A percentile compares a stretch with the other conserved stretches of the same genome.
These are phyloP conservation scores for Biscogniauxia sp. DNA, from an alignment of 2,329 filamentous ascomycete genomes.

Conservation along the genomic window DNA sequence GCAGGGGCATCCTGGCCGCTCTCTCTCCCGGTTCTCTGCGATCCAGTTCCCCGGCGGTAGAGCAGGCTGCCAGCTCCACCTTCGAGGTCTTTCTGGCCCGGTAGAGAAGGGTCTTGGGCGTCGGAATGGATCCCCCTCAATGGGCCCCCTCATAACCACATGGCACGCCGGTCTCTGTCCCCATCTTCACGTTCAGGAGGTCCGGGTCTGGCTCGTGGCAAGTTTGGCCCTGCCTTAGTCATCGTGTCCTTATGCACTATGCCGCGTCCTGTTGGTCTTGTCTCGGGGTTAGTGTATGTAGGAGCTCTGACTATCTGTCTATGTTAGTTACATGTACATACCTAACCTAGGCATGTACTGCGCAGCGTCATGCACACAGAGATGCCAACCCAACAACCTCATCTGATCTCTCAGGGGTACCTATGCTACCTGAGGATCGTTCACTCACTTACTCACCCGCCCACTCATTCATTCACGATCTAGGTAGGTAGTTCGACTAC, in stretches of 20 bases:
- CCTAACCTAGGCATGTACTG: no score
- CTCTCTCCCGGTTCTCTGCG: constrained; percentile 1
- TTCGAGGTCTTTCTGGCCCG: neutral
- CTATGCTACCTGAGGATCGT: no score
- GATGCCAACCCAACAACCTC: no score
- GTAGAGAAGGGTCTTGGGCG: neutral
- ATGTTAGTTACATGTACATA: no score
- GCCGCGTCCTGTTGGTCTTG: no score
- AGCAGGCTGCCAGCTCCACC: neutral
- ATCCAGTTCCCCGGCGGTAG: constrained; percentile 2
- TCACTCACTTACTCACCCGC: no score
- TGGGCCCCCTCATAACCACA: neutral
- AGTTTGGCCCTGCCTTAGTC: neutral
- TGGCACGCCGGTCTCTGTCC: neutral
- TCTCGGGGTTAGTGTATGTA: no score
- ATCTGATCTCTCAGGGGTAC: no score
- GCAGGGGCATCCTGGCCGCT: neutral
- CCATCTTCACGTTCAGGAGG: neutral
- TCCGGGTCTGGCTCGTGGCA: neutral
- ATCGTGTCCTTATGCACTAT: no score
- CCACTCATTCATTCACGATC: no score
- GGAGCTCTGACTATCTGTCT: no score
- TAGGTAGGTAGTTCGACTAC: neutral
- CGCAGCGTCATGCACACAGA: no score
- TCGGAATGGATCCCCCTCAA: neutral